Percentiles rank a stretch among this genome's conserved stretches.
Conservation (phyloP, 2,329 filamentous ascomycete species). For the Apiospora saccharicola region DNA sequence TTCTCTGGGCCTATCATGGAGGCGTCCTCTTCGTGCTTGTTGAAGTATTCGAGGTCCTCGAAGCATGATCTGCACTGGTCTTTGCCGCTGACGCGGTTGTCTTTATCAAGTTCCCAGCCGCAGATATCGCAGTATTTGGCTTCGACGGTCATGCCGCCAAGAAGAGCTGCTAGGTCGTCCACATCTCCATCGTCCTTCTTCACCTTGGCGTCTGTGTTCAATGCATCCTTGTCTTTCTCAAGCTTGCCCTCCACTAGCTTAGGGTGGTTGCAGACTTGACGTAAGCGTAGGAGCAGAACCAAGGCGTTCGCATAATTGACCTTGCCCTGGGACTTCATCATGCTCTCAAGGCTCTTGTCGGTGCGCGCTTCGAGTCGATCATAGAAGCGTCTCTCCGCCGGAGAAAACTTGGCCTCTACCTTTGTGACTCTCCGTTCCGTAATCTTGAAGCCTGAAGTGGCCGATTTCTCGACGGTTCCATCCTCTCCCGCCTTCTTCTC, state of each 20-base stretch:
- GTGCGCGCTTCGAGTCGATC: constrained; percentile 82
- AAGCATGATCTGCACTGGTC: constrained; percentile 76
- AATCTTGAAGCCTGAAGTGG: constrained; percentile 80
- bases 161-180: constrained; percentile 84
- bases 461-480: constrained; percentile 54
- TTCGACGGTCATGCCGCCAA: constrained; percentile 82
- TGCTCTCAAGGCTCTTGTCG: constrained; percentile 83
- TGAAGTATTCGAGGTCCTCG: constrained; percentile 73
- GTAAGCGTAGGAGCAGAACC: constrained; percentile 85
- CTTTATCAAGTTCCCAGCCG: constrained; percentile 68
- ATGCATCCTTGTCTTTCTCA: constrained; percentile 85
- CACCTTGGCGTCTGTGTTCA: constrained; percentile 68
- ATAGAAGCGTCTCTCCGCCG: constrained; percentile 86
- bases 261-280: constrained; percentile 95
- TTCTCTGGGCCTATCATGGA: constrained; percentile 48
- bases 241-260: constrained; percentile 86
- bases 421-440: constrained; percentile 89
- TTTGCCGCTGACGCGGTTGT: constrained; percentile 49
- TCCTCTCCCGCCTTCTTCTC: constrained; percentile 65
- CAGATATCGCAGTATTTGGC: constrained; percentile 86
- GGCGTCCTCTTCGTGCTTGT: constrained; percentile 51
- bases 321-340: constrained; percentile 88
- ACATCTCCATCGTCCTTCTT: constrained; percentile 69
- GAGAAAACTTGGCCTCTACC: constrained; percentile 78
- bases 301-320: constrained; percentile 93